phyloP scores from a whole-genome alignment of 768 basidiomycete genomes.

The Amyloporia xantha region DNA sequence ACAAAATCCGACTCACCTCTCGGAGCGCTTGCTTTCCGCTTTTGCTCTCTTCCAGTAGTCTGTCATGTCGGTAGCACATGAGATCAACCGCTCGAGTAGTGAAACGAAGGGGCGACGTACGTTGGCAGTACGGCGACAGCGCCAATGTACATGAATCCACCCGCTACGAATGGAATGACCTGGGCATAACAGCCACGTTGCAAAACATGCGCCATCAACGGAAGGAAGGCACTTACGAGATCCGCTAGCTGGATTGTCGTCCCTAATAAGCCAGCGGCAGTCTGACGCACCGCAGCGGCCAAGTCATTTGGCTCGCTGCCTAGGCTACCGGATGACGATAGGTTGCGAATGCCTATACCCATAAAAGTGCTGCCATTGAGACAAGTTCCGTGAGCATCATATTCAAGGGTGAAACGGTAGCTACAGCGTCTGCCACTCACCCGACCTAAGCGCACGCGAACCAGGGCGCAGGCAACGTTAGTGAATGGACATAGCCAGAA shows the following conservation, averaged over 20 bases:
- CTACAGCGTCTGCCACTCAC: constrained; percentile 11
- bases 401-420: too few relatives aligned
- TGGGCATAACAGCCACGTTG: constrained; percentile 23
- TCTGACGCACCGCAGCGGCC: constrained; percentile 70
- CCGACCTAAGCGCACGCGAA: constrained; percentile 10
- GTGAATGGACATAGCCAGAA: not conserved
- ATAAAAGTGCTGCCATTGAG: constrained; percentile 60
- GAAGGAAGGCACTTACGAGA: constrained; percentile 47
- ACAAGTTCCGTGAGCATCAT: not conserved
- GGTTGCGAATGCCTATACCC: constrained; percentile 78
- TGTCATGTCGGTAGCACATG: constrained; percentile 23
- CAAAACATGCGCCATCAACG: not conserved
- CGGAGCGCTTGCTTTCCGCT: constrained; percentile 85
- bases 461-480: not conserved
- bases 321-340: constrained; percentile 44
- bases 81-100: not conserved
- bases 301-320: constrained; percentile 47
- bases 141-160: constrained; percentile 91
- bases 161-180: constrained; percentile 88
- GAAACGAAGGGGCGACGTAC: constrained; percentile 41
- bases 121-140: constrained; percentile 88
- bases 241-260: constrained; percentile 77
- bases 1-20: constrained; percentile 49
- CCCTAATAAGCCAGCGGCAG: constrained; percentile 72
- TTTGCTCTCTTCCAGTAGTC: constrained; percentile 81